A percentile compares a stretch with the other conserved stretches of the same genome.
These are phyloP conservation scores for Chimonanthus salicifolius DNA, from an alignment of 164 flowering plant species.

Conservation along the genomic window DNA sequence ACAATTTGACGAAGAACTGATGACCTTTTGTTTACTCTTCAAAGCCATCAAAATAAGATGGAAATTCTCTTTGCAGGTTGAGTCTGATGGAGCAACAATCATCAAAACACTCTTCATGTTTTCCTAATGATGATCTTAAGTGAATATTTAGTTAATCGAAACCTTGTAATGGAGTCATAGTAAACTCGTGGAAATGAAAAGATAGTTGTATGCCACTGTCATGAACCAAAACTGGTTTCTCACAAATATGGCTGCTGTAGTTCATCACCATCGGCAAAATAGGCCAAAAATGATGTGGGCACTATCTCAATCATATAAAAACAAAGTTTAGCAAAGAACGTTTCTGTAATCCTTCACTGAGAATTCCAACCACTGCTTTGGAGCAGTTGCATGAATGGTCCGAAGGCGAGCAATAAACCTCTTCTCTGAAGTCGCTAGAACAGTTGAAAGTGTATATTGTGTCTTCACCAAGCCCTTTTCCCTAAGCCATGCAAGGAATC, in stretches of 20 bases:
- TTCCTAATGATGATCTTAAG: too few relatives aligned
- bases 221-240: neutral
- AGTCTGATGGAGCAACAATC: too few relatives aligned
- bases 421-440: conserved; percentile 53
- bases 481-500: conserved; percentile 49
- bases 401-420: conserved; percentile 36
- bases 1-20: too few relatives aligned
- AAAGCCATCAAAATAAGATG: too few relatives aligned
- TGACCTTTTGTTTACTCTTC: too few relatives aligned
- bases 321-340: conserved; percentile 2
- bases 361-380: conserved; percentile 47
- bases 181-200: too few relatives aligned
- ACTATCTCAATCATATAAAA: neutral
- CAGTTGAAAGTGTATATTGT: conserved; percentile 41
- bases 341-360: neutral
- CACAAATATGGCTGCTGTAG: neutral
- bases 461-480: conserved; percentile 32
- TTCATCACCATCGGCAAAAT: neutral
- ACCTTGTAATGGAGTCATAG: too few relatives aligned
- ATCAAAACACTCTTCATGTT: too few relatives aligned
- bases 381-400: conserved; percentile 56
- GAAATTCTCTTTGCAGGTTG: too few relatives aligned
- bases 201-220: neutral
- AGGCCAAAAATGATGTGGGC: neutral
- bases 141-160: too few relatives aligned